Evolutionary conservation across 2,329 filamentous ascomycete species (phyloP).

Genomic region (Microcyclospora pomicola): DNA sequence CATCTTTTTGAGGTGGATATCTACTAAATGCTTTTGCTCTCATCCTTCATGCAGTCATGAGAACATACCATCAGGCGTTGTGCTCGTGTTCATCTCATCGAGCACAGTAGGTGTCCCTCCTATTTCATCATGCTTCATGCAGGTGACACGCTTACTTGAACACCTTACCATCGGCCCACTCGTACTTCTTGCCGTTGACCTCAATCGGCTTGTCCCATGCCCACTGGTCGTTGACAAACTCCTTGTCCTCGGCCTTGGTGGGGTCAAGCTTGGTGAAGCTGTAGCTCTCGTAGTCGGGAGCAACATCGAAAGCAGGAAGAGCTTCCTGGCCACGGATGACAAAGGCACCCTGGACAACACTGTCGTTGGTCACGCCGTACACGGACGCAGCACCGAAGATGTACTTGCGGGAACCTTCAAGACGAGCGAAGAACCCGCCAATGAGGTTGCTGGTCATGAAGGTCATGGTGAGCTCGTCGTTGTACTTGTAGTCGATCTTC

Average conservation of each 20-base stretch:
- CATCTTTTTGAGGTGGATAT: no score
- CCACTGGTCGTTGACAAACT: conserved; percentile 80
- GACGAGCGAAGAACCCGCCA: conserved; percentile 91
- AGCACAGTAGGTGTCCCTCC: no score
- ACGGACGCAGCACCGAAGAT: conserved; percentile 85
- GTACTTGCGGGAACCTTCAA: conserved; percentile 96
- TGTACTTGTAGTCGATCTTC: conserved; percentile 96
- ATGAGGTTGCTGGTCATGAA: conserved; percentile 99
- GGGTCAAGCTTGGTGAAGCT: conserved; percentile 91
- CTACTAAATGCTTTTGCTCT: no score
- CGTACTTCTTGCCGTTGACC: conserved; percentile 75
- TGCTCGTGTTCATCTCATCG: no score
- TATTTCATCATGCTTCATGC: no score
- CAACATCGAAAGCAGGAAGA: conserved; percentile 81
- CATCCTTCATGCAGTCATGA: no score
- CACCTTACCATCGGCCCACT: conserved; percentile 86
- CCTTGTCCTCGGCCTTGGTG: conserved; percentile 67
- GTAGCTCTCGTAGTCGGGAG: conserved; percentile 95
- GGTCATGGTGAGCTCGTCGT: conserved; percentile 87
- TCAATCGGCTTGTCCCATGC: conserved; percentile 75
- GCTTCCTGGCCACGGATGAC: conserved; percentile 84
- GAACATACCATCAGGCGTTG: no score
- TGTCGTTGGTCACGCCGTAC: conserved; percentile 79
- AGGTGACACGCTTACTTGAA: conserved; percentile 63
- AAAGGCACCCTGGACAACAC: conserved; percentile 84